phyloP scores from a whole-genome alignment of 805 yeast genomes.

The Teunomyces lycoperdinae region DNA sequence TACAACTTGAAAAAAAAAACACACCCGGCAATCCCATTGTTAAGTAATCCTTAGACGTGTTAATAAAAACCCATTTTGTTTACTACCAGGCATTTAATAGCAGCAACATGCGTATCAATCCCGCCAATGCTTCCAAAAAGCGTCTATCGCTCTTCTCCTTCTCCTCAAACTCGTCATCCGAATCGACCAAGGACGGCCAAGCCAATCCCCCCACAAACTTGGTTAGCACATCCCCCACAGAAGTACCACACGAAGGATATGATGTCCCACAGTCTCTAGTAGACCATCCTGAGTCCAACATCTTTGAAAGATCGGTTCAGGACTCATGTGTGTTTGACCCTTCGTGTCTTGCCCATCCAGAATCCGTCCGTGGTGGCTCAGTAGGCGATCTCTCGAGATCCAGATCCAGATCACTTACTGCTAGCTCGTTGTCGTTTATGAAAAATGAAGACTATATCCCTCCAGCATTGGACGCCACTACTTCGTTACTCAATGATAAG shows the following conservation, averaged over 20 bases:
- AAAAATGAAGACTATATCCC: constrained; percentile 68
- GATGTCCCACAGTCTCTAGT: constrained; percentile 13
- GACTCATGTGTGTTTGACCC: constrained; percentile 20
- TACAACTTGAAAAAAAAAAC: too few relatives aligned
- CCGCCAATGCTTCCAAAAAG: constrained; percentile 9
- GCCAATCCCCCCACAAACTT: neutral
- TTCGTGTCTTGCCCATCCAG: neutral
- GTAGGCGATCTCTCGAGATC: neutral
- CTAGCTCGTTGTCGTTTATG: constrained; percentile 25
- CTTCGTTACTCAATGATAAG: constrained; percentile 61
- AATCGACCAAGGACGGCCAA: neutral
- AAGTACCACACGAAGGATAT: neutral
- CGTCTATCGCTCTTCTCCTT: constrained; percentile 25
- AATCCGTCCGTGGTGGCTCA: neutral
- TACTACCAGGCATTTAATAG: too few relatives aligned
- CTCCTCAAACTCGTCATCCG: constrained; percentile 10
- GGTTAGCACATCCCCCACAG: constrained; percentile 10
- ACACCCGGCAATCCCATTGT: too few relatives aligned
- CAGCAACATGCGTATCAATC: neutral
- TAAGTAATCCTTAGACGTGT: too few relatives aligned
- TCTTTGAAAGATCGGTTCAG: constrained; percentile 44
- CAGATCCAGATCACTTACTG: constrained; percentile 19
- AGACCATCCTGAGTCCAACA: constrained; percentile 23
- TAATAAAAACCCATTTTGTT: too few relatives aligned
- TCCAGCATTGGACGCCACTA: constrained; percentile 76